Evolutionary conservation across 371 early-diverging fungal genomes (phyloP), one percentile per base, ranked within the genome.

Genomic region (Saksenaea vasiformis): DNA sequence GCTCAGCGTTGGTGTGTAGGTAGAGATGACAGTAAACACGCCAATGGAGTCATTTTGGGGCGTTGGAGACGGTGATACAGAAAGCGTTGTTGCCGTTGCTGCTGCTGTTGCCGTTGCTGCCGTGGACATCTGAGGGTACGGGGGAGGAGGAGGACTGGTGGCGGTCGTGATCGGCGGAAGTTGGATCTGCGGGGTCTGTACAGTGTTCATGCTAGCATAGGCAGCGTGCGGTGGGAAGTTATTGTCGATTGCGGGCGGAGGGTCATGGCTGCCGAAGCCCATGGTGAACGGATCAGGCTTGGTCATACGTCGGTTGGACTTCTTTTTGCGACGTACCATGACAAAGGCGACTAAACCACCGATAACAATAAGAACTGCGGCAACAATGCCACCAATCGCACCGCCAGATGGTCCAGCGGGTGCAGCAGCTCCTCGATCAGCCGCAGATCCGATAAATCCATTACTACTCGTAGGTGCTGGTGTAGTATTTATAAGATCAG

Each of bases 1-100:
- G 34, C 81, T 80, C 41, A 90, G 59, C 13, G 84, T 84, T 9
- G 91, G 91, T 22, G 83, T 79, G 59, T 87, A 90, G 1, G 84
- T 85, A 0, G 83, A 73, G 1, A 79, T 69, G 1, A 87, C 88
- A 24, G 64, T 72, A 38, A 70, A 85, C 1, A 84, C 80, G 19
- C 87, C 87, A 38, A 87, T 26, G 2, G 86, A 82, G 10, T 64
- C 71, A n/a, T 78, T 39, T 38, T 71, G 62, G 1, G 67, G 58
- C n/a, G 73, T 65, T 54, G 60, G 28, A 31, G 24, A 53, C 17
- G 56, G 55, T 15, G 38, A 27, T 43, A 11, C 60, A 65, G 60
- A 51, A 17, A 60, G 61, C 56, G 41, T 53, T 39, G 35, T 55
- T 47, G 11, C 58, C 36, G 58, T 26, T 58, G 61, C 58, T 51